Evolutionary conservation across 225 moss, liverwort and hornwort species (phyloP).

Genomic region (Thuidium tamariscinum): DNA sequence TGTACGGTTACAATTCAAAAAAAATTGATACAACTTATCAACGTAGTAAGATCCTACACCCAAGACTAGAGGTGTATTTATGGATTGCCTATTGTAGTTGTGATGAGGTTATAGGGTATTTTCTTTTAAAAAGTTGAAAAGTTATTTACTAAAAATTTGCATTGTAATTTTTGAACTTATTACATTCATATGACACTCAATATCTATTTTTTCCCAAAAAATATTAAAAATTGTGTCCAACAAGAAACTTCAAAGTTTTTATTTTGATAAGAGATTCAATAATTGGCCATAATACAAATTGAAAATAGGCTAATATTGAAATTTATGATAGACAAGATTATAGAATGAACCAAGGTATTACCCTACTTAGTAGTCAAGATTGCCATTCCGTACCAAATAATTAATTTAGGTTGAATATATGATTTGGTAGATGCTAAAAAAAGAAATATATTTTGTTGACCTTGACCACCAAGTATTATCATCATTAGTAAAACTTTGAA

Average conservation of each 20-base stretch:
- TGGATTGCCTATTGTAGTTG: fast-evolving
- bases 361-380: fast-evolving
- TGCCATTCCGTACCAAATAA: not conserved
- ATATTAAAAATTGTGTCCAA: not conserved
- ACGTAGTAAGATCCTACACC: fast-evolving
- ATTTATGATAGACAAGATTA: not conserved
- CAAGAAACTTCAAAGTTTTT: not conserved
- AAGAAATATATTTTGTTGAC: not conserved
- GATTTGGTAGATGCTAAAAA: not conserved
- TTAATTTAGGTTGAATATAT: no score
- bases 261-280: not conserved
- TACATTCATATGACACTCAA: not conserved
- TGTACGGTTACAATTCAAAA: no score
- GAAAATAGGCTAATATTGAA: no score
- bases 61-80: fast-evolving
- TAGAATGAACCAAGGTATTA: not conserved
- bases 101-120: fast-evolving
- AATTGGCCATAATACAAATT: not conserved
- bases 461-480: fast-evolving
- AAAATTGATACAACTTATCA: no score
- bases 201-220: fast-evolving
- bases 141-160: not conserved
- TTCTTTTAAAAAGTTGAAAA: not conserved
- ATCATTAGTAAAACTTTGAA: not conserved
- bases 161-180: not conserved